Evolutionary conservation across 2,329 filamentous ascomycete genomes (phyloP).

Genomic region (Colletotrichum orbiculare): DNA sequence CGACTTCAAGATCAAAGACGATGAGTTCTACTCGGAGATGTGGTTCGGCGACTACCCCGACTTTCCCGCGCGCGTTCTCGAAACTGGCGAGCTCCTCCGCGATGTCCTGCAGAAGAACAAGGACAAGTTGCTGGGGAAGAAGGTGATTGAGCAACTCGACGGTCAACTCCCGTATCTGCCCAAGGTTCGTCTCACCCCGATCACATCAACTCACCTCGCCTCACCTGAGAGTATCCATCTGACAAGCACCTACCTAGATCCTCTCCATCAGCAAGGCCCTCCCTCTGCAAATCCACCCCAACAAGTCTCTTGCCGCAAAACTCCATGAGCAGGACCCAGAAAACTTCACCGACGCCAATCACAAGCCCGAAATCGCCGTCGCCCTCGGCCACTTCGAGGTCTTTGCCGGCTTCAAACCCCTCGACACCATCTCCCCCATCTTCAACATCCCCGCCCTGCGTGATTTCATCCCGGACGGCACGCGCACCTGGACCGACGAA

Average conservation of each 20-base stretch:
- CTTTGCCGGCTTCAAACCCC: constrained; percentile 79
- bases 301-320: constrained; percentile 73
- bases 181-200: constrained; percentile 58
- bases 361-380: constrained; percentile 84
- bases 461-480: constrained; percentile 60
- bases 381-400: constrained; percentile 78
- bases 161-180: constrained; percentile 77
- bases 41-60: constrained; percentile 84
- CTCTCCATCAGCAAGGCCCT: constrained; percentile 81
- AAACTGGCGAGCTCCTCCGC: constrained; percentile 71
- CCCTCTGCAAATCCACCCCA: constrained; percentile 79
- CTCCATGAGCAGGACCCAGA: constrained; percentile 73
- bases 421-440: constrained; percentile 67
- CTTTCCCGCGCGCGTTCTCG: constrained; percentile 72
- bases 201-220: background rate
- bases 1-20: constrained; percentile 72
- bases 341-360: constrained; percentile 77
- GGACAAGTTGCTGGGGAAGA: constrained; percentile 71
- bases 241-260: constrained; percentile 54
- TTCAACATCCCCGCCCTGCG: constrained; percentile 67
- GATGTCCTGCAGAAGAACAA: constrained; percentile 72
- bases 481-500: constrained; percentile 64
- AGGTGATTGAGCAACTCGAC: constrained; percentile 69
- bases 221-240: background rate
- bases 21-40: constrained; percentile 72